Conservation (phyloP, 805 yeast species). For the Ogataea trehaloabstinens region DNA sequence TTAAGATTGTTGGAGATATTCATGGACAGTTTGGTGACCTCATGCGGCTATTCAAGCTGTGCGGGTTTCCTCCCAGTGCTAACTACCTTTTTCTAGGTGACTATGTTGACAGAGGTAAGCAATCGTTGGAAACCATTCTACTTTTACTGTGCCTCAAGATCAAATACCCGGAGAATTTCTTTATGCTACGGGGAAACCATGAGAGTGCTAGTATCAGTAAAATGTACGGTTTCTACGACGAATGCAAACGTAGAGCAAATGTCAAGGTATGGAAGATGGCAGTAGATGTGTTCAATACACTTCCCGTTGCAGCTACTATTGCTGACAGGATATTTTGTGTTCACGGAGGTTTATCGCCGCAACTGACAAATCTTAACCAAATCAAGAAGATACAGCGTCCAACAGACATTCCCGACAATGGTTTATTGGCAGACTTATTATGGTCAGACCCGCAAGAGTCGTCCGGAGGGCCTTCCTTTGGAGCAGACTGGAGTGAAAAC, state of each 20-base stretch:
- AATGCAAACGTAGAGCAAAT: conserved; percentile 52
- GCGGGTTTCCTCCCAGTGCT: conserved; percentile 58
- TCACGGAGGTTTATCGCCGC: conserved; percentile 77
- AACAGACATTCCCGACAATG: conserved; percentile 80
- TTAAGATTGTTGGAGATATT: conserved; percentile 80
- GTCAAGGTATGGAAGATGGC: conserved; percentile 49
- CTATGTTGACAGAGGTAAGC: conserved; percentile 59
- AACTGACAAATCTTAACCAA: conserved; percentile 60
- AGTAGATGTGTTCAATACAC: conserved; percentile 55
- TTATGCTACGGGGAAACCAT: conserved; percentile 59
- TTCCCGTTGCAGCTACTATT: conserved; percentile 62
- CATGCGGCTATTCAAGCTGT: conserved; percentile 51
- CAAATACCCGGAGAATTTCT: conserved; percentile 59
- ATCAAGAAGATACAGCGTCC: conserved; percentile 73
- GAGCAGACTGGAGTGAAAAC: conserved; percentile 70
- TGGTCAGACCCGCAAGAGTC: conserved; percentile 80
- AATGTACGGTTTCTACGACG: conserved; percentile 61
- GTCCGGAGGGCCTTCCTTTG: conserved; percentile 7
- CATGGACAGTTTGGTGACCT: conserved; percentile 66
- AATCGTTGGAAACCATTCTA: conserved; percentile 54
- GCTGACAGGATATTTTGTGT: conserved; percentile 58
- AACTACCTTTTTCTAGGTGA: conserved; percentile 58
- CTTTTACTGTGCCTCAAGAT: conserved; percentile 52
- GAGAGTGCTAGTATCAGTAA: conserved; percentile 58
- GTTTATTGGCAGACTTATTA: conserved; percentile 70